Base-by-base conservation (phyloP, 495 filamentous ascomycete species). In the Glonium stellatum region DNA sequence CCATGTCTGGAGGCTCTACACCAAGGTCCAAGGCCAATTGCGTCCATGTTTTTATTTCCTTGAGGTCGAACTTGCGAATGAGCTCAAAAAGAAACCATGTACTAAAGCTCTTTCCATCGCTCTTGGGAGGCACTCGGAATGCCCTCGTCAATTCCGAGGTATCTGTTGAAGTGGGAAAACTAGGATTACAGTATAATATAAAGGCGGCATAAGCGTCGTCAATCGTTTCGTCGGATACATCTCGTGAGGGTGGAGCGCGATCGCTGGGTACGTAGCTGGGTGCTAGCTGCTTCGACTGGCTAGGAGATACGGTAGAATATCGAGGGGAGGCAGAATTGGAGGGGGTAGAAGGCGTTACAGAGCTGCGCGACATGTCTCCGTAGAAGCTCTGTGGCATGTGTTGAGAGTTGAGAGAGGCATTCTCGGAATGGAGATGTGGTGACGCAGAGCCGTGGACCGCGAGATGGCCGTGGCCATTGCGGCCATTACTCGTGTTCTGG, bases 41-140 rank as follows among this genome's bases (percentile, higher is more conserved):
- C 31, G 90, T 89, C 93, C 93, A 98, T 3, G 93, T 98, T 75
- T 95, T 97, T 68, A 98, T 84, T 69, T 96, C 90, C 71, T 92
- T 95, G 21, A 73, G 76, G 58, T 97, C 89, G 35, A 95, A 78
- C 68, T 87, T 87, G 52, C 82, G 78, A 67, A 98, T 92, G 53
- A 98, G 79, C 59, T 90, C 82, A 69, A 87, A 95, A 27, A 97
- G 69, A n/a, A 76, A 79, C 66, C 81, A 95, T 1, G 89, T 87
- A 69, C 85, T 92, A 70, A 97, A 98, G 59, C 78, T 87, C 73
- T 96, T 96, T 57, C 89, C 91, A 68, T 93, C 93, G 66, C 90
- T 96, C 67, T 88, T 92, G 1, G 93, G 93, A 1, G 91, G 90
- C 22, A 77, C 83, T 27, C 88, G 81, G 72, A 98, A 97, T 4